Evolutionary conservation across 1,284 basidiomycete genomes (phyloP).

Genomic region (Ceratobasidium sp.): DNA sequence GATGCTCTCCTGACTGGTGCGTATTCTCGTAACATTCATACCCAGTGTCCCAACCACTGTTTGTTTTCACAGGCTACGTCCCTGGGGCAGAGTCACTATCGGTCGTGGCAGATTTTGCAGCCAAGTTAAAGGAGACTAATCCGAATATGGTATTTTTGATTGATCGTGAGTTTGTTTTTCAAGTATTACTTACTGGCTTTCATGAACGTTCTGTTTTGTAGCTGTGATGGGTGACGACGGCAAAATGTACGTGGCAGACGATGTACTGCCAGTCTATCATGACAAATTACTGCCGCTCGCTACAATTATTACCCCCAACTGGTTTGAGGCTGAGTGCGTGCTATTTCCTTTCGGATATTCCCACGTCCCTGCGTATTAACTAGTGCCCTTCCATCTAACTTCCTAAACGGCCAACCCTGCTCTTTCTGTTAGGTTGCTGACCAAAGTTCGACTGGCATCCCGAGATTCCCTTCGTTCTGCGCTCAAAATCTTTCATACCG

Average conservation of each 20-base stretch:
- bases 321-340: slow-evolving; percentile 95
- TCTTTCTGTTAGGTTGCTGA: slow-evolving; percentile 69
- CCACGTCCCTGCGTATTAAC: not conserved
- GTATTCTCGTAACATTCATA: slow-evolving; percentile 30
- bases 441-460: slow-evolving; percentile 75
- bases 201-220: slow-evolving; percentile 52
- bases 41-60: not conserved
- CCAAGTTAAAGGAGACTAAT: slow-evolving; percentile 68
- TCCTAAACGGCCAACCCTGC: slow-evolving; percentile 1
- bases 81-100: slow-evolving; percentile 85
- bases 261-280: slow-evolving; percentile 91
- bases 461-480: slow-evolving; percentile 75
- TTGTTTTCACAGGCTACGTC: slow-evolving; percentile 74
- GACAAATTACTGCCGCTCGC: slow-evolving; percentile 78
- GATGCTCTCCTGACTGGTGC: slow-evolving; percentile 58
- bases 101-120: slow-evolving; percentile 74
- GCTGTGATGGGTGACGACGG: slow-evolving; percentile 93
- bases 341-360: not conserved
- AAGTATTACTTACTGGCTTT: not conserved
- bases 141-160: slow-evolving; percentile 84
- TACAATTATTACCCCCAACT: slow-evolving; percentile 96
- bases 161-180: slow-evolving; percentile 75
- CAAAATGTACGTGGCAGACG: slow-evolving; percentile 86
- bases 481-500: slow-evolving; percentile 78
- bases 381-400: not conserved